Percentiles rank a stretch among this genome's conserved stretches.
Conservation (phyloP, 371 early-diverging fungal species). For the Mucor mucedo region DNA sequence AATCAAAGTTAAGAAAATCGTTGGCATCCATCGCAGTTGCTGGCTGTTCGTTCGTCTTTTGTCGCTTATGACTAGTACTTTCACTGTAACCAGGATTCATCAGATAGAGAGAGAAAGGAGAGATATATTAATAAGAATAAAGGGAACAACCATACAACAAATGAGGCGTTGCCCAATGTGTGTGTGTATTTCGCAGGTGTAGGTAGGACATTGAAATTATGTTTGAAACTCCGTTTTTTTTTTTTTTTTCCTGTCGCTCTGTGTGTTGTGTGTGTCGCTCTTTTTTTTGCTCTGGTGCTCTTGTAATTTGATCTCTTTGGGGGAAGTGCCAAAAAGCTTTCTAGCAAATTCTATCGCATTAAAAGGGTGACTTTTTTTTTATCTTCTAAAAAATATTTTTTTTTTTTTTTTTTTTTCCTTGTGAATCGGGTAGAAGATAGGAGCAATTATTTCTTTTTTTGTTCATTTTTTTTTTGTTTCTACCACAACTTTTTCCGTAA, state of each 20-base stretch:
- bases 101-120: neutral
- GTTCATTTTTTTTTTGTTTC: neutral
- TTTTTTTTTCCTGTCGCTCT: too few species aligned
- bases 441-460: neutral
- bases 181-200: too few species aligned
- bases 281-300: too few species aligned
- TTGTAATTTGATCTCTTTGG: neutral
- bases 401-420: neutral
- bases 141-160: too few species aligned
- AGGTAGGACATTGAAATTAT: too few species aligned
- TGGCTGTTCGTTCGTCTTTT: constrained; percentile 7
- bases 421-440: too few species aligned
- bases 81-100: neutral
- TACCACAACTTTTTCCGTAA: neutral
- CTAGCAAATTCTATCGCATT: constrained; percentile 16
- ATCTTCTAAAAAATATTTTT: constrained; percentile 5
- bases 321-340: neutral
- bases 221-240: too few species aligned
- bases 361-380: constrained; percentile 19
- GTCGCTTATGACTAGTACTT: constrained; percentile 6
- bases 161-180: too few species aligned
- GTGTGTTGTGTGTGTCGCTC: too few species aligned
- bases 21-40: neutral
- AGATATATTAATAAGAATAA: neutral
- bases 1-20: constrained; percentile 27